Conservation (phyloP, 2,329 filamentous ascomycete species). For the Lachnellula arida region DNA sequence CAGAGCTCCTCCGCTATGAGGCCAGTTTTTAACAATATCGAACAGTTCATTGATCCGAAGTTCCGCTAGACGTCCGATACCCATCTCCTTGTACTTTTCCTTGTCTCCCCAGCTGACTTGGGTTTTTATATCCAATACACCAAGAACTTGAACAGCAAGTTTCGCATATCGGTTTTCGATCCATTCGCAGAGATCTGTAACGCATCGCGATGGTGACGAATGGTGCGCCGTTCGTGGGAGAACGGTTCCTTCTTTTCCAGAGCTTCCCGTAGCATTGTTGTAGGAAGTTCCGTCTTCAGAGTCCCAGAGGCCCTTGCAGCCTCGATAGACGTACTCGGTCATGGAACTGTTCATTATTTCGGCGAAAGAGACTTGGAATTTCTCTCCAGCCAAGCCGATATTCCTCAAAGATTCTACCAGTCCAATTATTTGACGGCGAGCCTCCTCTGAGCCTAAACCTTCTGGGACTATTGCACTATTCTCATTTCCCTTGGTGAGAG, state of each 20-base stretch:
- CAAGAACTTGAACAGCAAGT: conserved; percentile 58
- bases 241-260: conserved; percentile 18
- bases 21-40: conserved; percentile 75
- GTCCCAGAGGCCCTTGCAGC: conserved; percentile 60
- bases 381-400: conserved; percentile 65
- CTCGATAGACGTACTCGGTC: conserved; percentile 55
- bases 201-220: conserved; percentile 48
- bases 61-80: conserved; percentile 61
- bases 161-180: conserved; percentile 62
- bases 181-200: conserved; percentile 60
- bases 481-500: conserved; percentile 6
- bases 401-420: conserved; percentile 56
- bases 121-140: conserved; percentile 30
- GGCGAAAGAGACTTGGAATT: conserved; percentile 66
- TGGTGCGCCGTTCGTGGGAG: conserved; percentile 28
- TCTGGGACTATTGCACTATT: conserved; percentile 17
- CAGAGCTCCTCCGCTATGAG: conserved; percentile 63
- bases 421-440: conserved; percentile 48
- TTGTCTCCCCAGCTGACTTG: conserved; percentile 51
- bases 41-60: conserved; percentile 69
- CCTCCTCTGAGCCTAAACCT: conserved; percentile 30
- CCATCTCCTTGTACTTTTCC: conserved; percentile 67
- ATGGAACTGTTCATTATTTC: conserved; percentile 65
- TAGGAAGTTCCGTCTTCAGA: neutral
- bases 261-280: neutral